A percentile compares a stretch with the other conserved stretches of the same genome.
These are phyloP conservation scores for Conticribra weissflogii DNA, from an alignment of 108 stramenopile species.

Conservation along the genomic window DNA sequence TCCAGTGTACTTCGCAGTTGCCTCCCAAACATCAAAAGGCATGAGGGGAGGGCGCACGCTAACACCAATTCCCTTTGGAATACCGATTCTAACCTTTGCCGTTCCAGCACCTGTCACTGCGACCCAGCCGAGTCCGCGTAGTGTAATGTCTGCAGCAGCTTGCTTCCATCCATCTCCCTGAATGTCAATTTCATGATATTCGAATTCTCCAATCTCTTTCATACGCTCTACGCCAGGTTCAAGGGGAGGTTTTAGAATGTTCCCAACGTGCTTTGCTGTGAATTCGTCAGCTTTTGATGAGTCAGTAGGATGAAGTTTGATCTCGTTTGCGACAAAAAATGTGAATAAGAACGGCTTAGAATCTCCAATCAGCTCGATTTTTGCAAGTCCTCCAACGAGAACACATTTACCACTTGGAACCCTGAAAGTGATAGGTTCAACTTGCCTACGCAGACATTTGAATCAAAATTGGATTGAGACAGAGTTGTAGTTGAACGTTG, in stretches of 20 bases:
- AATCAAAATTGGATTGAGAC: too few relatives aligned
- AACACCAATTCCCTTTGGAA: slow-evolving; percentile 87
- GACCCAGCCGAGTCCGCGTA: slow-evolving; percentile 96
- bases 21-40: slow-evolving; percentile 92
- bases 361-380: slow-evolving; percentile 84
- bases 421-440: slow-evolving; percentile 87
- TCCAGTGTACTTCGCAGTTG: slow-evolving; percentile 86
- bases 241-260: slow-evolving; percentile 91
- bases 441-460: slow-evolving; percentile 59
- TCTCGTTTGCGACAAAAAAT: slow-evolving; percentile 94
- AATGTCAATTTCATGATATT: slow-evolving; percentile 83
- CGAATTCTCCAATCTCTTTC: slow-evolving; percentile 88
- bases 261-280: slow-evolving; percentile 85
- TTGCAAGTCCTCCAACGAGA: slow-evolving; percentile 84
- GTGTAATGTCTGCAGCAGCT: slow-evolving; percentile 91
- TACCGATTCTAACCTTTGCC: slow-evolving; percentile 74
- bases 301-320: slow-evolving; percentile 92
- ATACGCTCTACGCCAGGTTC: slow-evolving; percentile 76
- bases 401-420: slow-evolving; percentile 84
- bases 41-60: slow-evolving; percentile 86
- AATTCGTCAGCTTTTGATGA: slow-evolving; percentile 78
- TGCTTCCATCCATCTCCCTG: slow-evolving; percentile 93
- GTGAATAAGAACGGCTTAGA: slow-evolving; percentile 91
- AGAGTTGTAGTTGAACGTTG: too few relatives aligned
- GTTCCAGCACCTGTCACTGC: slow-evolving; percentile 92